Conservation (phyloP, 2,329 filamentous ascomycete species). For the Diplodia seriata region DNA sequence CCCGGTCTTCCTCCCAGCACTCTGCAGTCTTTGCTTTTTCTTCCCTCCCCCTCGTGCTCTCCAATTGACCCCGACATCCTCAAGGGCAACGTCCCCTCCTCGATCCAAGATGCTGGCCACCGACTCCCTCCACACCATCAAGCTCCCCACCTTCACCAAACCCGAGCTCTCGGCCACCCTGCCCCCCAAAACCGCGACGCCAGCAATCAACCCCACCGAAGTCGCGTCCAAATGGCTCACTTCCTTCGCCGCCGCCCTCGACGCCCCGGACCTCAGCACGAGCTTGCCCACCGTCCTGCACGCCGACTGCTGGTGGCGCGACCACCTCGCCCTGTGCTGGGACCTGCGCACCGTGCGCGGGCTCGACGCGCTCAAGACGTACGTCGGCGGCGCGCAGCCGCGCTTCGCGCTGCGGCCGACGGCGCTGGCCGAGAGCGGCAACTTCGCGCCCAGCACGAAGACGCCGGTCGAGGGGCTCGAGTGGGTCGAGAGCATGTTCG, state of each 20-base stretch:
- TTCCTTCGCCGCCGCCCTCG: constrained; percentile 39
- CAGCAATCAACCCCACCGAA: constrained; percentile 34
- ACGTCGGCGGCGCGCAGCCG: constrained; percentile 47
- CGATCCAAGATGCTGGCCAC: constrained; percentile 35
- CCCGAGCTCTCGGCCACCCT: constrained; percentile 35
- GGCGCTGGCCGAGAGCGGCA: constrained; percentile 52
- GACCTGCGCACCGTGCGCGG: constrained; percentile 61
- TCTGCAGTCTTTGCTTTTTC: neutral
- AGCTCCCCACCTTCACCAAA: constrained; percentile 40
- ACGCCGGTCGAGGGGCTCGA: constrained; percentile 60
- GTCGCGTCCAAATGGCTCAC: constrained; percentile 43
- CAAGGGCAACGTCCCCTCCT: too few species aligned
- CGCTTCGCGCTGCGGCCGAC: constrained; percentile 50
- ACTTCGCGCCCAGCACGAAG: constrained; percentile 52
- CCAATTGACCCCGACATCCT: neutral
- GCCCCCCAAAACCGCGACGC: constrained; percentile 33
- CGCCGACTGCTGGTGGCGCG: constrained; percentile 63
- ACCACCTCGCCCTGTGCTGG: constrained; percentile 65
- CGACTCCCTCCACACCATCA: constrained; percentile 40
- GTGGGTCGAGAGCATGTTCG: constrained; percentile 66
- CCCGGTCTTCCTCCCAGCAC: neutral
- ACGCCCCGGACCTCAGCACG: constrained; percentile 34
- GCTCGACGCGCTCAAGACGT: constrained; percentile 49
- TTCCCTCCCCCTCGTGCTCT: neutral
- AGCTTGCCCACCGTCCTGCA: constrained; percentile 49